These are phyloP conservation scores for Colletotrichum navitas DNA, from an alignment of 2,329 filamentous ascomycete species.

Conservation along the genomic window DNA sequence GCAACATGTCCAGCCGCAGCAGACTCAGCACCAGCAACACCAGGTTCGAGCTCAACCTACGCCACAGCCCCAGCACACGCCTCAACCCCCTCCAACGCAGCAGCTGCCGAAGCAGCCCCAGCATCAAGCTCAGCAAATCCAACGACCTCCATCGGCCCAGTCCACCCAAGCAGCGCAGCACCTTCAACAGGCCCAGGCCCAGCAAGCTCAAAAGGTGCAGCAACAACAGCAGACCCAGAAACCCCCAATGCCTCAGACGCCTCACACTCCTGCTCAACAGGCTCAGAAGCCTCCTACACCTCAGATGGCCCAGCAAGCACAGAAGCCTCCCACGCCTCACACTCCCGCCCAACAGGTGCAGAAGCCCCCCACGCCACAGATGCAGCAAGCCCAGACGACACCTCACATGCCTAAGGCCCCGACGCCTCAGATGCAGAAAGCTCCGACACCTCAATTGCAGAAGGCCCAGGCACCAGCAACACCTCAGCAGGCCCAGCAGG, in stretches of 20 bases:
- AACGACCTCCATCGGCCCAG: constrained; percentile 45
- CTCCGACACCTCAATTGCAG: constrained; percentile 18
- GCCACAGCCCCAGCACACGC: constrained; percentile 13
- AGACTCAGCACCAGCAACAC: constrained; percentile 33
- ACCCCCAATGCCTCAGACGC: constrained; percentile 2
- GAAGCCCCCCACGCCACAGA: constrained; percentile 44
- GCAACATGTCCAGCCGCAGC: constrained; percentile 27
- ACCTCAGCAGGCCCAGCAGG: constrained; percentile 9
- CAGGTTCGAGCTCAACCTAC: constrained; percentile 26
- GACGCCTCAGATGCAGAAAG: constrained; percentile 37
- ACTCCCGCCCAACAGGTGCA: constrained; percentile 47
- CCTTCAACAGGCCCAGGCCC: constrained; percentile 27
- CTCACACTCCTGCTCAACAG: constrained; percentile 1
- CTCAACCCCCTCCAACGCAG: constrained; percentile 47
- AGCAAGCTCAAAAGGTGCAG: constrained; percentile 44
- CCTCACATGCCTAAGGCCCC: constrained; percentile 20
- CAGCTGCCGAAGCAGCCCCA: constrained; percentile 43
- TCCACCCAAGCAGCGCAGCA: constrained; percentile 10
- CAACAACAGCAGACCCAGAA: constrained; percentile 46
- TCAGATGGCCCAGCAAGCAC: constrained; percentile 46
- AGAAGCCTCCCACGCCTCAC: constrained; percentile 45
- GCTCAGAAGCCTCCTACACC: constrained; percentile 37
- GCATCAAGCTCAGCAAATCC: constrained; percentile 43
- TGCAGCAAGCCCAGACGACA: constrained; percentile 1
- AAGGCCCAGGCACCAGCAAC: neutral